A percentile compares a stretch with the other conserved stretches of the same genome.
Evolutionary conservation across 106 monocot genomes (phyloP).

Genomic region (Amphibolis antarctica): DNA sequence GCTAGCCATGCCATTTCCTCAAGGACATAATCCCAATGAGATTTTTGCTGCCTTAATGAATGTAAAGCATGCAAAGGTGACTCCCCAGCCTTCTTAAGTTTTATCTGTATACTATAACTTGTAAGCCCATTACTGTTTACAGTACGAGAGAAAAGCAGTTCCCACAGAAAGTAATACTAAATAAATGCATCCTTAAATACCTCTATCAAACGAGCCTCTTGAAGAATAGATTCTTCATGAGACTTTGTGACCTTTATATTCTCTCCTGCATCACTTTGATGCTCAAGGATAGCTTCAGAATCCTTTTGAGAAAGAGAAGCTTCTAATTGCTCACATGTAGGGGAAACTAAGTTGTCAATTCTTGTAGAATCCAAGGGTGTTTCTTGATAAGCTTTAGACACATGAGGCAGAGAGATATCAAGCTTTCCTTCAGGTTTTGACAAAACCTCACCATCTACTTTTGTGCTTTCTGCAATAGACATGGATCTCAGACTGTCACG

Average conservation of each 20-base stretch:
- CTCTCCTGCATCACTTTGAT: constrained; percentile 23
- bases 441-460: constrained; percentile 10
- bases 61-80: constrained; percentile 29
- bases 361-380: neutral
- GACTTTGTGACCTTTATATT: constrained; percentile 31
- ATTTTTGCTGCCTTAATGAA: constrained; percentile 39
- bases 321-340: constrained; percentile 12
- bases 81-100: constrained; percentile 41
- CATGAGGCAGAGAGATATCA: constrained; percentile 16
- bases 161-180: neutral
- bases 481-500: constrained; percentile 9
- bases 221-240: constrained; percentile 69
- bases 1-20: constrained; percentile 99
- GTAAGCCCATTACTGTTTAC: neutral
- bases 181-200: constrained; percentile 22
- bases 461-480: constrained; percentile 5
- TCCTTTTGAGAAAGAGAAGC: constrained; percentile 6
- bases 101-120: constrained; percentile 45
- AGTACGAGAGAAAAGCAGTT: neutral
- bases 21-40: constrained; percentile 97
- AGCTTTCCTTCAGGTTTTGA: constrained; percentile 11
- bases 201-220: constrained; percentile 72
- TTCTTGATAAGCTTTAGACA: constrained; percentile 15
- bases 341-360: neutral
- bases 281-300: constrained; percentile 17